Conservation (phyloP, 83 land plant genomes). For the Thuja plicata region DNA sequence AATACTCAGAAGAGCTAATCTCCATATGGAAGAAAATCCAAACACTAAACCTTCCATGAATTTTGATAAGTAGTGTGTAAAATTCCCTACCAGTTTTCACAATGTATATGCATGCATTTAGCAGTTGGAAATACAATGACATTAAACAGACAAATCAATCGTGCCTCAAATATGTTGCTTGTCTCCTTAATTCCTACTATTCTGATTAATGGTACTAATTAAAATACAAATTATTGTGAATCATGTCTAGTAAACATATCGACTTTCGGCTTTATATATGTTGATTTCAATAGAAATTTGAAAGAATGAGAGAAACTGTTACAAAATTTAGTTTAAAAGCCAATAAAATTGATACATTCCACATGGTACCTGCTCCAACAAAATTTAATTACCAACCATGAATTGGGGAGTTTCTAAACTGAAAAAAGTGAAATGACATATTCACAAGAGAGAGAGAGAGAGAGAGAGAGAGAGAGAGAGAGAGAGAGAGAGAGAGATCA, state of each 20-base stretch:
- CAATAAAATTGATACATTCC: background rate
- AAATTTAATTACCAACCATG: background rate
- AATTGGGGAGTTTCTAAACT: background rate
- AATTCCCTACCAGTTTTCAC: constrained; percentile 65
- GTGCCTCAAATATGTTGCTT: background rate
- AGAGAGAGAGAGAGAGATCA: too few species aligned
- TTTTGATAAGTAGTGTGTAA: constrained; percentile 75
- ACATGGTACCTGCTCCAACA: background rate
- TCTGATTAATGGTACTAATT: background rate
- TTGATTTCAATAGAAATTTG: too few species aligned
- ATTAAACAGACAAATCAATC: background rate
- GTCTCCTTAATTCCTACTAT: background rate
- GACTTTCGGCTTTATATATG: background rate
- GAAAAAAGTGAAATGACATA: too few species aligned
- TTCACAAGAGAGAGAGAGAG: too few species aligned
- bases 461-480: too few species aligned
- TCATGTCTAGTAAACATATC: too few species aligned
- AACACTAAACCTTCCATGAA: constrained; percentile 82
- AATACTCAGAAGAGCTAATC: constrained; percentile 67
- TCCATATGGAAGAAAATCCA: constrained; percentile 78
- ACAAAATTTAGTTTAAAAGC: background rate
- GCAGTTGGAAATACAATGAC: background rate
- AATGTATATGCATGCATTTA: background rate
- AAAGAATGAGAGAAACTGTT: background rate
- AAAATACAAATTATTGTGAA: background rate